Percentiles rank a stretch among this genome's conserved stretches.
phyloP scores from a whole-genome alignment of 345 rosid genomes.

The Limnanthes douglasii region DNA sequence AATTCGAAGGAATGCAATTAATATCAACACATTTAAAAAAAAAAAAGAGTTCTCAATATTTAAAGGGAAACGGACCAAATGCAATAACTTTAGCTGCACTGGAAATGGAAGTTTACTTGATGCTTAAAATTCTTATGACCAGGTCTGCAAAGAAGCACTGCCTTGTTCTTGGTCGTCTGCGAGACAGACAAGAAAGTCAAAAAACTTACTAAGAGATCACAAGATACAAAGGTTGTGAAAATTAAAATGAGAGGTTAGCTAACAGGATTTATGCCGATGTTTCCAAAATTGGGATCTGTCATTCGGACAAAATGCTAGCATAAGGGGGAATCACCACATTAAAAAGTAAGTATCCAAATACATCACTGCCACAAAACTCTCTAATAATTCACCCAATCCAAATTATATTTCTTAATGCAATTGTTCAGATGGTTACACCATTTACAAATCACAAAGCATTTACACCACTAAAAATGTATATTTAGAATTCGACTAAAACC shows the following conservation, averaged over 20 bases:
- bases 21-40: not conserved
- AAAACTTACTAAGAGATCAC: too few species aligned
- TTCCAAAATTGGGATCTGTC: constrained; percentile 97
- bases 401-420: too few species aligned
- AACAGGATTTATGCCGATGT: constrained; percentile 92
- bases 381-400: too few species aligned
- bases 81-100: not conserved
- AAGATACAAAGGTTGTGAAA: too few species aligned
- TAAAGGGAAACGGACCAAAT: constrained; percentile 14
- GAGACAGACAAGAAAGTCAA: constrained; percentile 1
- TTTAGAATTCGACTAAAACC: too few species aligned
- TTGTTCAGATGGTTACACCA: too few species aligned
- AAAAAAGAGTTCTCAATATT: too few species aligned
- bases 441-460: too few species aligned
- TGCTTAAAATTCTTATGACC: constrained; percentile 78
- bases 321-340: too few species aligned
- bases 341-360: too few species aligned
- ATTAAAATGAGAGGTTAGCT: constrained; percentile 5
- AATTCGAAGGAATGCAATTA: constrained; percentile 68
- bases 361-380: too few species aligned
- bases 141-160: constrained; percentile 84
- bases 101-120: constrained; percentile 21
- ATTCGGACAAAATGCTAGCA: constrained; percentile 87
- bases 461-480: too few species aligned
- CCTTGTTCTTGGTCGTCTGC: constrained; percentile 83